phyloP scores from a whole-genome alignment of 2,329 filamentous ascomycete species.

The Trichoderma sp. region DNA sequence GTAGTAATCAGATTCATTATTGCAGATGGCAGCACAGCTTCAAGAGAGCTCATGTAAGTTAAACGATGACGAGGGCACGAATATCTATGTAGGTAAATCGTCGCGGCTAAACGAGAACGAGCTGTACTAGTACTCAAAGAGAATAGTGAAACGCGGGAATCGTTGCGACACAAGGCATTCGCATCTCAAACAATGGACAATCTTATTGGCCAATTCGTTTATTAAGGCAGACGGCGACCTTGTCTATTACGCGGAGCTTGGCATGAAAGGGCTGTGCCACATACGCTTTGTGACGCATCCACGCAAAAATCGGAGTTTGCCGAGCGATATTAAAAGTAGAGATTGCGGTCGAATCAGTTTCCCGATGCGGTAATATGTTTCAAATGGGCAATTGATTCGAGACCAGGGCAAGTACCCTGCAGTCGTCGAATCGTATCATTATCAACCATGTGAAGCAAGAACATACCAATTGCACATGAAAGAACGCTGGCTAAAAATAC shows the following conservation, averaged over 20 bases:
- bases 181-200: neutral
- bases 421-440: no score
- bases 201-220: neutral
- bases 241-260: neutral
- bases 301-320: neutral
- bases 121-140: neutral
- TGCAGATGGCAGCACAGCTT: neutral
- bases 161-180: neutral
- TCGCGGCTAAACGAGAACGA: slow-evolving; percentile 10
- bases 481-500: neutral
- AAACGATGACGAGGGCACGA: slow-evolving; percentile 11
- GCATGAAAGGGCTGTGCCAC: neutral
- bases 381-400: neutral
- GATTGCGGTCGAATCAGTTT: neutral
- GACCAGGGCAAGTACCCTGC: neutral
- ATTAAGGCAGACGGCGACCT: neutral
- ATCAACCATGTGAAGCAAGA: neutral
- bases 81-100: neutral
- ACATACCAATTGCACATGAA: neutral
- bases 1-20: neutral
- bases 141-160: neutral
- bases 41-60: neutral
- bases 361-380: neutral
- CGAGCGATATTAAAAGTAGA: neutral
- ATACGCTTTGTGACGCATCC: neutral